Base-by-base conservation (phyloP, 2,329 filamentous ascomycete genomes). In the Neoscytalidium dimidiatum region DNA sequence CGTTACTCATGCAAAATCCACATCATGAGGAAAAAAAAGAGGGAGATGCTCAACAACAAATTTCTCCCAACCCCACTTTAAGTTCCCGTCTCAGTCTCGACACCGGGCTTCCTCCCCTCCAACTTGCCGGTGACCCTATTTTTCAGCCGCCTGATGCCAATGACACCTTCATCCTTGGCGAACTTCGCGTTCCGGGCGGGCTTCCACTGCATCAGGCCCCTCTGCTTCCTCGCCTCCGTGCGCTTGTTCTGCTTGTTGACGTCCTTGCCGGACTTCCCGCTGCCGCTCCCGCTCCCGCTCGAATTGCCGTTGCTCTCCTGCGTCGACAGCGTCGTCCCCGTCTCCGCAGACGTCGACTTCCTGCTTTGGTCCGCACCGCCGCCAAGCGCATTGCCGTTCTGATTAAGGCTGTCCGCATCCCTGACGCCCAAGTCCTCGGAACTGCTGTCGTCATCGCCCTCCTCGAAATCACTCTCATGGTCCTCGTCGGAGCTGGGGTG, bases 171-270 rank as follows among this genome's bases (percentile, higher is more conserved):
- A 71, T 97, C 85, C 79, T 95, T 96, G 48, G 90, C 94, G 76
- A 97, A 98, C 69, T 89, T 88, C 23, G 88, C 83, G 74, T 97
- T 97, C 44, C 94, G 85, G 75, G 94, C 91, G 0, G 94, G 94
- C 73, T 89, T 91, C 93, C 94, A 98, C 77, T 98, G 94, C 92
- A 97, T 96, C 74, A 97, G 72, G 0, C 94, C 94, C 11, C 94
- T 85, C 70, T 97, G 93, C 79, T 94, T 92, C 0, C 94, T 86
- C 75, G 94, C 90, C 74, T 97, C 83, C 51, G 81, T 79, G 53
- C 91, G 88, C 68, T 90, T 87, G 73, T 89, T 92, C 67, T 88
- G 85, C 64, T 83, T 82, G 71, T 87, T 88, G 74, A 90, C 87
- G 23, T 89, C 84, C 74, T 88, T 88, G 73, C 66, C 53, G 9